Conservation (phyloP, 345 rosid genomes). For the Syzygium jambos region DNA sequence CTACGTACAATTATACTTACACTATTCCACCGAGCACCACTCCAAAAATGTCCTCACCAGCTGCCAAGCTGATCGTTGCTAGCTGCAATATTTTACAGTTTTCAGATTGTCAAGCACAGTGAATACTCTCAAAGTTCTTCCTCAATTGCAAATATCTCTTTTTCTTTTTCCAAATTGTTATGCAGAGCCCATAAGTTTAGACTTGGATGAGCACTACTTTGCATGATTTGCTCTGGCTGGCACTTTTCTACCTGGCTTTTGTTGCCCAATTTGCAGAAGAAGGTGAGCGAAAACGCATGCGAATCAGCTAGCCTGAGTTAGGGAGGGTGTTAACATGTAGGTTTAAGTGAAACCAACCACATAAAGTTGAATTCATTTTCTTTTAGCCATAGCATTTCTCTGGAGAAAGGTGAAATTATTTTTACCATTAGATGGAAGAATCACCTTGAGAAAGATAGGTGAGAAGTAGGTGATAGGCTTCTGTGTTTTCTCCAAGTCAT, state of each 20-base stretch:
- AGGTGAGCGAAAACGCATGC: slow-evolving; percentile 15
- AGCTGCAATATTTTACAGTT: slow-evolving; percentile 2
- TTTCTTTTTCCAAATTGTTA: not conserved
- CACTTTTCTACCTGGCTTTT: slow-evolving; percentile 12
- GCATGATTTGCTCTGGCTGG: not conserved
- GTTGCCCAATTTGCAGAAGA: slow-evolving; percentile 21
- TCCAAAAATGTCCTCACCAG: slow-evolving; percentile 9
- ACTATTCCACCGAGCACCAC: slow-evolving; percentile 17
- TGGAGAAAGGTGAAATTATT: not conserved
- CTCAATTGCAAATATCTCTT: not conserved
- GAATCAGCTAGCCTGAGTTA: not conserved
- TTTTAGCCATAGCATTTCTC: not conserved
- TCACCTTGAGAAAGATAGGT: slow-evolving; percentile 7
- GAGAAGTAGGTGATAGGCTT: slow-evolving; percentile 2
- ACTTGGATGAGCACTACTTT: not conserved
- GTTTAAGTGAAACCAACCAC: not conserved
- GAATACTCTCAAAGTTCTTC: not conserved
- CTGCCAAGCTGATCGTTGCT: slow-evolving; percentile 19
- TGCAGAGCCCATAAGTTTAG: not conserved
- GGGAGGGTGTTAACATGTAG: not conserved
- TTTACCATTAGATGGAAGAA: not conserved
- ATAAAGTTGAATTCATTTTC: not conserved
- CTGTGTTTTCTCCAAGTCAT: slow-evolving; percentile 1
- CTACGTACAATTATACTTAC: not conserved
- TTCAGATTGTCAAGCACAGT: not conserved